A percentile compares a stretch with the other conserved stretches of the same genome.
phyloP scores from a whole-genome alignment of 768 basidiomycete genomes.

The Daedaleopsis sinensis region DNA sequence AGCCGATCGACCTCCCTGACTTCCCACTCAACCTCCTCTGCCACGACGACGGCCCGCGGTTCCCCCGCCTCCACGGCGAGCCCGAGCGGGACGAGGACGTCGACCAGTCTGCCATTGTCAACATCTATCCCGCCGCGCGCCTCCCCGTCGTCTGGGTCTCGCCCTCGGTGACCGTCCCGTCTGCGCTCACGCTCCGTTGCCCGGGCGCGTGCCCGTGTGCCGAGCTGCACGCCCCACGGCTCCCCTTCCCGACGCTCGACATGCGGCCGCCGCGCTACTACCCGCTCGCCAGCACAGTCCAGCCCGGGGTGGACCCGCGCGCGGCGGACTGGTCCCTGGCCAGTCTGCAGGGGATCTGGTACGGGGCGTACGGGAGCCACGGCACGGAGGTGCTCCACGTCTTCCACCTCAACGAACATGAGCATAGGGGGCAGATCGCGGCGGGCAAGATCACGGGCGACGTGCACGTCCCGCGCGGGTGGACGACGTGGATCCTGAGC shows the following conservation, averaged over 20 bases:
- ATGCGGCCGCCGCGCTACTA: constrained; percentile 20
- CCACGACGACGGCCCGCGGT: constrained; percentile 11
- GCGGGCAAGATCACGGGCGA: constrained; percentile 27
- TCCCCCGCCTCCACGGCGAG: constrained; percentile 12
- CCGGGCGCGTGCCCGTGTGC: neutral
- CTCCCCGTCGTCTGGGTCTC: constrained; percentile 19
- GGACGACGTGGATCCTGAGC: constrained; percentile 17
- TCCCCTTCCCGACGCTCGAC: constrained; percentile 11
- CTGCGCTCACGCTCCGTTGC: constrained; percentile 20
- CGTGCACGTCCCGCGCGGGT: constrained; percentile 22
- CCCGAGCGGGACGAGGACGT: neutral
- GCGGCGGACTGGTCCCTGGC: constrained; percentile 7
- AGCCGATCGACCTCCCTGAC: constrained; percentile 18
- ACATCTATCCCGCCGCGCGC: constrained; percentile 22
- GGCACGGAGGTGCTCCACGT: constrained; percentile 21
- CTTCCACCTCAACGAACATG: neutral
- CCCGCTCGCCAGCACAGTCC: constrained; percentile 12
- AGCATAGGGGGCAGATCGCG: constrained; percentile 1
- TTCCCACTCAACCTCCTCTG: constrained; percentile 16
- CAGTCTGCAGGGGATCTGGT: constrained; percentile 20
- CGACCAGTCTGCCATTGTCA: constrained; percentile 13
- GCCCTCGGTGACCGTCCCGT: constrained; percentile 11
- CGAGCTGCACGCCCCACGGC: constrained; percentile 1
- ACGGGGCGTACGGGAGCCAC: constrained; percentile 17
- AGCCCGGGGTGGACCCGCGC: constrained; percentile 5